A percentile compares a stretch with the other conserved stretches of the same genome.
These are phyloP conservation scores for Colletotrichum tabaci DNA, from an alignment of 2,329 filamentous ascomycete species.

Conservation along the genomic window DNA sequence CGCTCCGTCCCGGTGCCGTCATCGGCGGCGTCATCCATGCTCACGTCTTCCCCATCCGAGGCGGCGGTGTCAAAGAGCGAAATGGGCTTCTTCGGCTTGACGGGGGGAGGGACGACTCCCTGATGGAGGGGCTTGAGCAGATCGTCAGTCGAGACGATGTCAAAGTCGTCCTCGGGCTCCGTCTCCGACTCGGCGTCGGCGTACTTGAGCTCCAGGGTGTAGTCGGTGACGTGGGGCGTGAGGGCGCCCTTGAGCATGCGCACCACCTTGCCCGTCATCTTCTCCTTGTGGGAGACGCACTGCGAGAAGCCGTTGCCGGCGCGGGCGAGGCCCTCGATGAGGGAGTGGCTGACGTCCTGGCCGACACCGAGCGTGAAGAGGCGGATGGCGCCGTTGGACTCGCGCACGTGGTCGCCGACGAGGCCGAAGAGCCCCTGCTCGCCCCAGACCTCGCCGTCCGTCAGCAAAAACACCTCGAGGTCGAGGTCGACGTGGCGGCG, in stretches of 20 bases:
- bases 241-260: slow-evolving; percentile 82
- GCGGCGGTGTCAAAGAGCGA: slow-evolving; percentile 72
- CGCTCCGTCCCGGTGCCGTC: slow-evolving; percentile 48
- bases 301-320: slow-evolving; percentile 74
- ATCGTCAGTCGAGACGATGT: slow-evolving; percentile 69
- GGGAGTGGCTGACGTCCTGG: slow-evolving; percentile 61
- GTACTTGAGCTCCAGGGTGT: slow-evolving; percentile 75
- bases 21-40: slow-evolving; percentile 44
- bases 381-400: slow-evolving; percentile 61
- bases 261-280: slow-evolving; percentile 78
- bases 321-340: slow-evolving; percentile 69
- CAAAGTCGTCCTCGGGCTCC: slow-evolving; percentile 67
- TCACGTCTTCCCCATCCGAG: slow-evolving; percentile 53
- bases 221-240: slow-evolving; percentile 76
- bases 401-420: slow-evolving; percentile 57
- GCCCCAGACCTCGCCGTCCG: slow-evolving; percentile 70
- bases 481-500: slow-evolving; percentile 61
- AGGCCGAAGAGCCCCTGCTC: slow-evolving; percentile 60
- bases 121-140: slow-evolving; percentile 48
- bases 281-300: slow-evolving; percentile 73
- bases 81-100: slow-evolving; percentile 59
- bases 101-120: neutral
- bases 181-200: slow-evolving; percentile 40
- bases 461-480: slow-evolving; percentile 69
- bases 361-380: slow-evolving; percentile 72